Evolutionary conservation across 768 basidiomycete species (phyloP).

Genomic region (Hortiboletus campestris): DNA sequence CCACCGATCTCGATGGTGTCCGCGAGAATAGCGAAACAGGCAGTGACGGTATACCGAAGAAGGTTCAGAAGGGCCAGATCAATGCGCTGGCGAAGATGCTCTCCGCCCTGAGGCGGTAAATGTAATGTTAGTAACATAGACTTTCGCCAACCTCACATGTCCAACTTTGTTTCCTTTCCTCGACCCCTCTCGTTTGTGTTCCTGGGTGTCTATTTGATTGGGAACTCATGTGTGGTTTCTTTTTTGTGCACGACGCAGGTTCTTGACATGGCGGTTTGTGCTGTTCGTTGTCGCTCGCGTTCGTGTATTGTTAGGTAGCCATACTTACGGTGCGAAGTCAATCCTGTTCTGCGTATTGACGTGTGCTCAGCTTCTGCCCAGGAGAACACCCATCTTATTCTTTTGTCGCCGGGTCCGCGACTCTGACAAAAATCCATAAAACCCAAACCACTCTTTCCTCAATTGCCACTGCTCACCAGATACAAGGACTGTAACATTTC

Average conservation of each 20-base stretch:
- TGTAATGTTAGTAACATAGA: conserved; percentile 30
- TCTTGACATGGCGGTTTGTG: conserved; percentile 25
- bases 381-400: conserved; percentile 6
- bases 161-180: not conserved
- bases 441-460: conserved; percentile 24
- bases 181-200: not conserved
- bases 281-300: conserved; percentile 37
- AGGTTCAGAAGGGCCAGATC: conserved; percentile 89
- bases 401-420: conserved; percentile 23
- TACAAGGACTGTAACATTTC: conserved; percentile 29
- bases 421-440: conserved; percentile 23
- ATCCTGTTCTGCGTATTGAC: conserved; percentile 21
- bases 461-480: conserved; percentile 12
- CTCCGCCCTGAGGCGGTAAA: conserved; percentile 68
- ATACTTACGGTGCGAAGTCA: conserved; percentile 41
- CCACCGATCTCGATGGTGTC: conserved; percentile 58
- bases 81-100: conserved; percentile 90
- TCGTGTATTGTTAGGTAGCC: conserved; percentile 56
- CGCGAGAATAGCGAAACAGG: conserved; percentile 21
- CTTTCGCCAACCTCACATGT: conserved; percentile 6
- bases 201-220: conserved; percentile 8
- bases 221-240: conserved; percentile 21
- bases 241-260: conserved; percentile 31
- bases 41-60: conserved; percentile 54
- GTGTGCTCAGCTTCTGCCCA: conserved; percentile 22